Evolutionary conservation across 768 basidiomycete genomes (phyloP).

Genomic region (Psilocybe sp.): DNA sequence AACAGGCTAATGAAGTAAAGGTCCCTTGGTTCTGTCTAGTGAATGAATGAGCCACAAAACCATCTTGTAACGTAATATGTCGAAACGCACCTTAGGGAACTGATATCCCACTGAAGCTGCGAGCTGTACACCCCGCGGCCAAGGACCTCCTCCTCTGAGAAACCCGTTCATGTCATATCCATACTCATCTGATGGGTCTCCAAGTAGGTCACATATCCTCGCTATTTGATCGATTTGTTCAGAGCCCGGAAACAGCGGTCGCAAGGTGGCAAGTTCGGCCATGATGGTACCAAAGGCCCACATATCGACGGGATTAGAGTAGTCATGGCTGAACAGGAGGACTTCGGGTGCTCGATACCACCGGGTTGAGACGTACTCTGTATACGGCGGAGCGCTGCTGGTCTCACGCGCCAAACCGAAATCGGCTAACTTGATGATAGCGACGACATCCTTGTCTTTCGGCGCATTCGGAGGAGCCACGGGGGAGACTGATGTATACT

Average conservation of each 20-base stretch:
- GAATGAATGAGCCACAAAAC: conserved; percentile 8
- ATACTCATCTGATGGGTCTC: conserved; percentile 85
- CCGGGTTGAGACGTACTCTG: conserved; percentile 98
- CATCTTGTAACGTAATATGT: conserved; percentile 4
- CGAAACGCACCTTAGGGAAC: conserved; percentile 77
- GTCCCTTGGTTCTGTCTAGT: conserved; percentile 63
- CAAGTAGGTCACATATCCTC: conserved; percentile 88
- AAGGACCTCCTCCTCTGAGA: conserved; percentile 81
- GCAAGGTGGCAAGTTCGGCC: conserved; percentile 93
- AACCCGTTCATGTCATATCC: conserved; percentile 70
- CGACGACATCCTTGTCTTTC: conserved; percentile 90
- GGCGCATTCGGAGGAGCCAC: conserved; percentile 58
- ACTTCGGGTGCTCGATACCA: conserved; percentile 99
- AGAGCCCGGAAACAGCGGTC: conserved; percentile 92
- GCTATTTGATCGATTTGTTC: conserved; percentile 91
- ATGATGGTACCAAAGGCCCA: conserved; percentile 99
- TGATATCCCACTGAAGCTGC: conserved; percentile 82
- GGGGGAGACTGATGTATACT: conserved; percentile 84
- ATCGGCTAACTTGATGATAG: conserved; percentile 97
- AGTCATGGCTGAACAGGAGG: conserved; percentile 85
- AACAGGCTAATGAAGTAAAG: conserved; percentile 61
- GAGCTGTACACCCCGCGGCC: conserved; percentile 84
- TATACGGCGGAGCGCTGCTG: conserved; percentile 86
- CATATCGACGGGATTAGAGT: conserved; percentile 97
- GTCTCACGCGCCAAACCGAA: conserved; percentile 96